Conservation (phyloP, 73 alveolate species). For the Paramecium sexaurelia region DNA sequence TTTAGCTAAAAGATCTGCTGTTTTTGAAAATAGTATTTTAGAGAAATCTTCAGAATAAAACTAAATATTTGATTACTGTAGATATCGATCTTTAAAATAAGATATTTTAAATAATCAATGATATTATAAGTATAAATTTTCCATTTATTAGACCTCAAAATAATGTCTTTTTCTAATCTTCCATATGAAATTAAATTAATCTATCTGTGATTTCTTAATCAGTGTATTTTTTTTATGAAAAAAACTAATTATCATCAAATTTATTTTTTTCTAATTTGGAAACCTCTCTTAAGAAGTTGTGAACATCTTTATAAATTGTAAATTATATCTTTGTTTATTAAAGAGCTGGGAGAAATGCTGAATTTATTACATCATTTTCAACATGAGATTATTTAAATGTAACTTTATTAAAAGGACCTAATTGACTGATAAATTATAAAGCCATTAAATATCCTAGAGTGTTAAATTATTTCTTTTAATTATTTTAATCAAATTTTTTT, state of each 20-base stretch:
- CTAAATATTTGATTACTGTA: not conserved
- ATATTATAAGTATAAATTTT: not conserved
- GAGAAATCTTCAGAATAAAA: not conserved
- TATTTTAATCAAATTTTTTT: no score
- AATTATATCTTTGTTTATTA: not conserved
- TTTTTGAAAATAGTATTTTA: not conserved
- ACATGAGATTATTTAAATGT: not conserved
- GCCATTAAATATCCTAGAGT: constrained; percentile 32
- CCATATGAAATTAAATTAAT: not conserved
- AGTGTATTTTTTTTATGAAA: not conserved
- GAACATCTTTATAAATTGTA: not conserved
- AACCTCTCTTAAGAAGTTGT: not conserved
- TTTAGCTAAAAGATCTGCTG: not conserved
- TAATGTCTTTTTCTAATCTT: not conserved
- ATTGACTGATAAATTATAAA: constrained; percentile 5
- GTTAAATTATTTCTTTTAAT: not conserved
- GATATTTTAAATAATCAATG: not conserved
- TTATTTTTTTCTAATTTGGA: not conserved
- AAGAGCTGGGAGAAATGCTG: not conserved
- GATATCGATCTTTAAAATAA: not conserved
- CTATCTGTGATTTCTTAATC: not conserved
- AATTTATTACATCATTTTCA: not conserved
- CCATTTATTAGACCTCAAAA: not conserved
- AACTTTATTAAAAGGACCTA: constrained; percentile 45
- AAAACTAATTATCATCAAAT: not conserved